phyloP scores from a whole-genome alignment of 2,329 filamentous ascomycete genomes.

The Chaetomiaceae sp. region DNA sequence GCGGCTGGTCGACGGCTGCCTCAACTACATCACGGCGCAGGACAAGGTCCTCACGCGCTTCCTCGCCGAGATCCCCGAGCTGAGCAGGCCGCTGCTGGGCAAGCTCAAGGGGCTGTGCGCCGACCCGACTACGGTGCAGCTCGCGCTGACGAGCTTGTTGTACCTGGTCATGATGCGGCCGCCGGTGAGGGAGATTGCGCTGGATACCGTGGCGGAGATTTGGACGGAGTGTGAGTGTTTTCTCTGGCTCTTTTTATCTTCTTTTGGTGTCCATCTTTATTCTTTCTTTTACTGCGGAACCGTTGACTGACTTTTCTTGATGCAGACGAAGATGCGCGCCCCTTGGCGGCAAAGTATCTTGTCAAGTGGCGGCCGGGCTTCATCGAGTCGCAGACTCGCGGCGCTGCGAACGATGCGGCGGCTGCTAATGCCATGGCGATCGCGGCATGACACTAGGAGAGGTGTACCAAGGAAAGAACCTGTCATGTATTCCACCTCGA shows the following conservation, averaged over 20 bases:
- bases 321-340: slow-evolving; percentile 57
- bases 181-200: slow-evolving; percentile 56
- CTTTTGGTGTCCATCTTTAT: not conserved
- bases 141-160: slow-evolving; percentile 60
- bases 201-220: slow-evolving; percentile 62
- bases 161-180: slow-evolving; percentile 66
- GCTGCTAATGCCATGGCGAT: slow-evolving; percentile 15
- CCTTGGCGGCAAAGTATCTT: slow-evolving; percentile 59
- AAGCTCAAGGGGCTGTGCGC: slow-evolving; percentile 65
- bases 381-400: slow-evolving; percentile 32
- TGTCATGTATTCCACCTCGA: not conserved
- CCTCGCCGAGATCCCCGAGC: slow-evolving; percentile 80
- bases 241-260: not conserved
- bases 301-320: too few species aligned
- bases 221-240: slow-evolving; percentile 58
- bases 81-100: slow-evolving; percentile 66
- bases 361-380: slow-evolving; percentile 56
- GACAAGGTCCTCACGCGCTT: slow-evolving; percentile 90
- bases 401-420: slow-evolving; percentile 19
- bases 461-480: not conserved
- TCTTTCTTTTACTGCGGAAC: not conserved
- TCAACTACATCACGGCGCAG: slow-evolving; percentile 84
- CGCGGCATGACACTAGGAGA: slow-evolving; percentile 7
- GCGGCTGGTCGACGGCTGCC: slow-evolving; percentile 79
- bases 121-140: slow-evolving; percentile 59